Evolutionary conservation across 306 rosid genomes (phyloP).

Genomic region (Castanopsis chinensis): DNA sequence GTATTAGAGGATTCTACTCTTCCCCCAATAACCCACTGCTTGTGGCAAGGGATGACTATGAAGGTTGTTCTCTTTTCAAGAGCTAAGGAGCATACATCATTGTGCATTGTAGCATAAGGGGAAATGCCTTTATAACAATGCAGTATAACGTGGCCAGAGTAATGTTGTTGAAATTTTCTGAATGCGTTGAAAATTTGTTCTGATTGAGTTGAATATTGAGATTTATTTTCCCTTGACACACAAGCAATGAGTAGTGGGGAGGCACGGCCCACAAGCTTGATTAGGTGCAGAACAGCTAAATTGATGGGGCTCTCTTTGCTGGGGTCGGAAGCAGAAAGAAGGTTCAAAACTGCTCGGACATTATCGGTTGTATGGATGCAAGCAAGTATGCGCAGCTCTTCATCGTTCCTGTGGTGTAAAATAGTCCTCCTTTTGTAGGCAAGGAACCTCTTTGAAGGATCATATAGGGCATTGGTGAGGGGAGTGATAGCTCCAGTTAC

Average conservation of each 20-base stretch:
- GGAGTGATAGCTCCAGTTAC: constrained; percentile 53
- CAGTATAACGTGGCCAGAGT: constrained; percentile 23
- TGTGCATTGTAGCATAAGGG: constrained; percentile 73
- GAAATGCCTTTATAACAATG: constrained; percentile 60
- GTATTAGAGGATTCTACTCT: constrained; percentile 34
- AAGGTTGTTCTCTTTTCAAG: constrained; percentile 60
- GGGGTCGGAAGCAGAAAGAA: constrained; percentile 64
- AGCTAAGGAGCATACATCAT: constrained; percentile 68
- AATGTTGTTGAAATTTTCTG: constrained; percentile 30
- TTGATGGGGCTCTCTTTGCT: constrained; percentile 34
- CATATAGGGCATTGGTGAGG: constrained; percentile 44
- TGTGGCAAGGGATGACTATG: constrained; percentile 62
- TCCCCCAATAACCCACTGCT: constrained; percentile 33
- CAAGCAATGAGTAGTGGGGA: constrained; percentile 50
- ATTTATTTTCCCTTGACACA: constrained; percentile 21
- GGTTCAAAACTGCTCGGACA: constrained; percentile 44
- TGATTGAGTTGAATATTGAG: constrained; percentile 18
- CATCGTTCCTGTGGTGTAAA: constrained; percentile 34
- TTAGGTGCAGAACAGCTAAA: constrained; percentile 48
- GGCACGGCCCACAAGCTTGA: constrained; percentile 51
- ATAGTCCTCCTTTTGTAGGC: constrained; percentile 66
- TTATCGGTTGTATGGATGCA: constrained; percentile 58
- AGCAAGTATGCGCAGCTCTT: constrained; percentile 52
- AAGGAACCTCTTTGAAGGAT: constrained; percentile 54
- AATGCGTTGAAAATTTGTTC: constrained; percentile 50